Base-by-base conservation (phyloP, 805 yeast genomes). In the Candida ortonii region DNA sequence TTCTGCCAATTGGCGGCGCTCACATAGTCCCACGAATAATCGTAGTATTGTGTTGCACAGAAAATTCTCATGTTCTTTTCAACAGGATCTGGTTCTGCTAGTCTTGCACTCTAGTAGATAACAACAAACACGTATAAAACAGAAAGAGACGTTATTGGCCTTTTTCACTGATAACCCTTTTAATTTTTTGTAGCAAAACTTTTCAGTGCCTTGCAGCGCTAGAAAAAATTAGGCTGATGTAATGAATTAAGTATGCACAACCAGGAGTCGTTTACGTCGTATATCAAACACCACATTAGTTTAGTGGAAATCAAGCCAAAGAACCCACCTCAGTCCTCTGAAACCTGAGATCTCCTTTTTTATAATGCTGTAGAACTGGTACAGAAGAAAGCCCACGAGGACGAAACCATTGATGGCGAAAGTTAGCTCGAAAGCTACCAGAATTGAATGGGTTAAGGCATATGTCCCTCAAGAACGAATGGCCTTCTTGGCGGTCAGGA, bases 1-100 rank as follows among this genome's bases (percentile, higher is more conserved):
- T 90, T 90, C 46, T 76, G 78, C 98, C 98, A 90, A 61, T 89
- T 88, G 33, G 97, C 97, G 2, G 95, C 88, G 1, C 96, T 83
- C 16, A 90, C 95, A 49, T 84, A 87, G 16, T 84, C 95, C 97
- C 97, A 90, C 0, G 94, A 76, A 54, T 93, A 89, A 36, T 77
- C 66, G 59, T 87, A 90, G 25, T 62, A 67, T 57, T 84, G 90
- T 13, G 69, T 61, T 24, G 84, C 73, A 25, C 76, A 76, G 56
- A 87, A 89, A 29, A 90, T 67, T 59, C 82, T 86, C 98, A 90
- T 90, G 25, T n/a, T 12, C 6, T n/a, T n/a, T n/a, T n/a, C n/a
- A n/a, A n/a, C n/a, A n/a, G n/a, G n/a, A n/a, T n/a, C n/a, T n/a
- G n/a, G n/a, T n/a, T n/a, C n/a, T n/a, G n/a, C n/a, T n/a, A n/a